Base-by-base conservation (phyloP, 306 rosid species). In the Cyamopsis tetragonoloba region DNA sequence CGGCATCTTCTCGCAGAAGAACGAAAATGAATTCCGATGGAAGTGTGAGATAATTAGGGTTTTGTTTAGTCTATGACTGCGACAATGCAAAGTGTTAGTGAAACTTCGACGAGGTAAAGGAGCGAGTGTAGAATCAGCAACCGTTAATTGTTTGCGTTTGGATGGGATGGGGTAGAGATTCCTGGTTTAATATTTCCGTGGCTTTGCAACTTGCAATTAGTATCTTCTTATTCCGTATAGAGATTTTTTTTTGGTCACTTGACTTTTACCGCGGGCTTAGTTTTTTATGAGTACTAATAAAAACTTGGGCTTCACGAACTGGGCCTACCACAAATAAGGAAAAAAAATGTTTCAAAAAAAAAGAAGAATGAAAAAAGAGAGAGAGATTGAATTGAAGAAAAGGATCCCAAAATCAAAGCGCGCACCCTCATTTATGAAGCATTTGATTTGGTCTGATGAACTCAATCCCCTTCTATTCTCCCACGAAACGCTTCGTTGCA, bases 1-100 rank as follows among this genome's bases (percentile, higher is more conserved):
- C 72, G 86, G 87, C 95, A 87, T 89, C 23, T 37, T 46, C 32
- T 28, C 8, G 6, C 61, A 17, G 44, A 30, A 14, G 8, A 15
- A 0, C 6, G 28, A 35, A 35, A 23, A 37, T 13, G n/a, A 51
- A 37, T 51, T 70, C 41, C 48, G 23, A 43, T 38, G 44, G 43
- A 65, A 31, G 58, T 2, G 32, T 2, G 27, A 53, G 28, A 26
- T 15, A 17, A 23, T 31, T 53, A 69, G 70, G 81, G 81, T n/a
- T n/a, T n/a, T n/a, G 81, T 76, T 76, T 75, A 38, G 18, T 3
- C 6, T 17, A 46, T 3, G 46, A 26, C 32, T 23, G 19, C 13
- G 41, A 32, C 42, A 23, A 49, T 14, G 7, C 10, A 27, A 14
- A 42, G n/a, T 27, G 54, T 35, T 31, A 2, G 3, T 7, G 3